A percentile compares a stretch with the other conserved stretches of the same genome.
Conservation (phyloP, 495 filamentous ascomycete species). For the Margaritispora aquatica region DNA sequence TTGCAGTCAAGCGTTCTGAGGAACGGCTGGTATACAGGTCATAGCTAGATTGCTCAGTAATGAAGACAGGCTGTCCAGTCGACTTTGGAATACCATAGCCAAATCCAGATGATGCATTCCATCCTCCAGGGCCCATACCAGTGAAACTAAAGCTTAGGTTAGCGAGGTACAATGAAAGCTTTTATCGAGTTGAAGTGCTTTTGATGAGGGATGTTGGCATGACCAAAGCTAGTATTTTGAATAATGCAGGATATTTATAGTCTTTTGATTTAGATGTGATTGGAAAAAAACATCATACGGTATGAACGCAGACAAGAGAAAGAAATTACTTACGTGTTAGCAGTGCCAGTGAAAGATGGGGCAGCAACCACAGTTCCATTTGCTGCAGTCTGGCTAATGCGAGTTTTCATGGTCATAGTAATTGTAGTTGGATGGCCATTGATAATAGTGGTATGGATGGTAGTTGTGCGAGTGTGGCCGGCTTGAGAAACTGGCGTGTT, state of each 20-base stretch:
- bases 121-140: conserved; percentile 10
- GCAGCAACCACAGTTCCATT: too few species aligned
- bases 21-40: conserved; percentile 2
- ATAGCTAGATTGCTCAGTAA: background rate
- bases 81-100: background rate
- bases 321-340: background rate
- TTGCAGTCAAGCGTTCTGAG: background rate
- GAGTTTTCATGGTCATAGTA: conserved; percentile 9
- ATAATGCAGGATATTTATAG: too few species aligned
- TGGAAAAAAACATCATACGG: too few species aligned
- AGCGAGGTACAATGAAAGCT: background rate
- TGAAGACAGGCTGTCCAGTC: background rate
- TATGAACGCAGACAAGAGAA: too few species aligned
- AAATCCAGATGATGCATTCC: conserved; percentile 10
- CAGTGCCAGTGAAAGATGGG: background rate
- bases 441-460: conserved; percentile 5
- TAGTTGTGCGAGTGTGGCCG: conserved; percentile 3
- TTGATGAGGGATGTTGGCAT: too few species aligned
- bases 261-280: too few species aligned
- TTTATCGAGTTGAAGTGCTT: too few species aligned
- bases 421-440: conserved; percentile 2
- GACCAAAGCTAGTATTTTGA: too few species aligned
- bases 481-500: background rate
- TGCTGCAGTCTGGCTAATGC: background rate
- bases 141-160: background rate